Evolutionary conservation across 108 stramenopile species (phyloP).

Genomic region (Nannochloropsis salina): DNA sequence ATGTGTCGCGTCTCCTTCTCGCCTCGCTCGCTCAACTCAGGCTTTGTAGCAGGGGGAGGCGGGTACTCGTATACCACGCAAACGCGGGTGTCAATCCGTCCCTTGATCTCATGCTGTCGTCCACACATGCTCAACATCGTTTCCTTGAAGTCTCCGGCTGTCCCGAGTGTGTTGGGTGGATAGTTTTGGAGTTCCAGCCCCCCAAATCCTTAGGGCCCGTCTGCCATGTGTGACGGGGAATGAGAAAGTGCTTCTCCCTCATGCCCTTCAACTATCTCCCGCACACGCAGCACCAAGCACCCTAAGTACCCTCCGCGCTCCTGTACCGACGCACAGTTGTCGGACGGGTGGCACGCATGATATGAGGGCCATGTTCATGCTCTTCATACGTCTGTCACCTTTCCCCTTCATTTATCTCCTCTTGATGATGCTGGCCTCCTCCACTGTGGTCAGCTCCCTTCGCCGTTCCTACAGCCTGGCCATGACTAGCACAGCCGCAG

Average conservation of each 20-base stretch:
- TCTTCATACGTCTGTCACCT: background rate
- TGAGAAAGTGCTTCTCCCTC: background rate
- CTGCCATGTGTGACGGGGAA: too few species aligned
- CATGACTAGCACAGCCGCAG: background rate
- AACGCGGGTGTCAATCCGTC: too few species aligned
- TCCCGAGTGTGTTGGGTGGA: too few species aligned
- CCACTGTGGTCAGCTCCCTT: background rate
- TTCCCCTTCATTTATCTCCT: background rate
- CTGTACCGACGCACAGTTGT: background rate
- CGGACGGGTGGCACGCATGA: background rate
- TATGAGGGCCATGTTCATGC: background rate
- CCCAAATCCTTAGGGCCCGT: too few species aligned
- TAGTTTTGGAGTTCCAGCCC: too few species aligned
- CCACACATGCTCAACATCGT: too few species aligned
- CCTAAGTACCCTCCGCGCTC: background rate
- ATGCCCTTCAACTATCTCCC: background rate
- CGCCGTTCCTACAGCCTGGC: conserved; percentile 9
- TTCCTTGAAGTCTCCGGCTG: too few species aligned
- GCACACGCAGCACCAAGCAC: background rate
- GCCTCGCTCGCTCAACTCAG: too few species aligned
- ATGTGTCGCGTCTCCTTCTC: too few species aligned
- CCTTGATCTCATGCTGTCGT: too few species aligned
- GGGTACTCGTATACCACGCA: too few species aligned
- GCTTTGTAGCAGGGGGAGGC: too few species aligned
- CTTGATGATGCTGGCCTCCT: background rate